Base-by-base conservation (phyloP, 441 rosid species). In the Brassica balearica region DNA sequence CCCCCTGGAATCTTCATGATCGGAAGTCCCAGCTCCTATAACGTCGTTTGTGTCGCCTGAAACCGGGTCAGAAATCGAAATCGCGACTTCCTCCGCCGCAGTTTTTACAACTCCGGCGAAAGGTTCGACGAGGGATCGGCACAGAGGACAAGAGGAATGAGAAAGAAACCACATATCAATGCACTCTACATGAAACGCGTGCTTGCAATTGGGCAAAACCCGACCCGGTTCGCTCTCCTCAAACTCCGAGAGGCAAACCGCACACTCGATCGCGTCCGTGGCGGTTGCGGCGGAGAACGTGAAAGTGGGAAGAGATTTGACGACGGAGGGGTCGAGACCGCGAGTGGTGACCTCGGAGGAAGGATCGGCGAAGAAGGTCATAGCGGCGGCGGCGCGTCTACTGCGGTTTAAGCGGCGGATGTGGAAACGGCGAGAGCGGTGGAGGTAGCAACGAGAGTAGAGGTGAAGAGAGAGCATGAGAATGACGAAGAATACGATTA, bases 131-230 rank as follows among this genome's bases (percentile, higher is more conserved):
- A 90, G 81, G 1, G 86, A 72, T 25, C 97, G 90, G 71, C 97
- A 92, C n/a, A 92, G 89, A 10, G 96, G 97, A 68, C 96, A 92
- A 2, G 93, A 88, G 43, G 90, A 85, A 76, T 92, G 96, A 20
- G 96, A 86, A 48, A 84, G 62, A 58, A 58, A 58, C 62, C 62
- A 58, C 62, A 58, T 58, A 58, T 58, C 62, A 58, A 58, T 58
- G 62, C 62, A 58, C 4, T 58, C 62, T 3, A 58, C 27, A 4
- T 58, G 62, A 58, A 58, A 58, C 25, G 62, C 27, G 62, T 58
- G 62, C 62, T 58, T 58, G 62, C 62, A 58, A 9, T 0, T 20
- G 27, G 62, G 62, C 89, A 71, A 92, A 88, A 77, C 60, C 83
- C 93, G 92, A 56, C 91, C 96, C 82, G 73, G 69, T 29, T 92